Base-by-base conservation (phyloP, 2,329 filamentous ascomycete genomes). In the Alternaria ethzedia region DNA sequence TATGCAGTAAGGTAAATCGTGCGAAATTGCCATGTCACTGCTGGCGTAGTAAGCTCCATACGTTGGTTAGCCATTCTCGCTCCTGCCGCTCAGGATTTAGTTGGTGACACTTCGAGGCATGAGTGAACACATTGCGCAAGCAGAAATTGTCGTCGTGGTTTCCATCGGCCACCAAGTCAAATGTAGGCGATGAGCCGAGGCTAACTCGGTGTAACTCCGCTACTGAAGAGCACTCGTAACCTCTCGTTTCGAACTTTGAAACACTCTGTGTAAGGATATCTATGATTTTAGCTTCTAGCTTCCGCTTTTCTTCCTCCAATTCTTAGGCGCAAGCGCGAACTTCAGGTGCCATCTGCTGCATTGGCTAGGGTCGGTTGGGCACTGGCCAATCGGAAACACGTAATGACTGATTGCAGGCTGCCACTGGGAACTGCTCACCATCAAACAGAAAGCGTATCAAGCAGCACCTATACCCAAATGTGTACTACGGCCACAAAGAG, bases 1-100 rank as follows among this genome's bases (percentile, higher is more conserved):
- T 70, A 74, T 8, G 52, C 28, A 2, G 72, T 75, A 6, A 75
- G 61, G 59, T 75, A 75, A 2, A 64, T 26, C 2, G 54, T 65
- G 20, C 63, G 65, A 17, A 60, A 49, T 26, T 59, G 41, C 57
- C 23, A 45, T 17, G 30, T n/a, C 32, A 36, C 20, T 51, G 46
- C 9, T 4, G 46, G 23, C 13, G 56, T 13, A n/a, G 15, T 49
- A 41, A 46, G 32, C 23, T 44, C 23, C n/a, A 26, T 52, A 26
- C 49, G 43, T 45, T 36, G 49, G 23, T 20, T 25, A 23, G 47
- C 21, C 47, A 59, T 49, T 13, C 6, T 32, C 30, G 11, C 28
- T 20, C 20, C 26, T 21, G 6, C n/a, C 5, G 12, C 25, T 46
- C 43, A 28, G n/a, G 21, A 12, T 46, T 28, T 17, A 15, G 12